Evolutionary conservation across 495 filamentous ascomycete species (phyloP).

Genomic region (Penicillium nucicola): DNA sequence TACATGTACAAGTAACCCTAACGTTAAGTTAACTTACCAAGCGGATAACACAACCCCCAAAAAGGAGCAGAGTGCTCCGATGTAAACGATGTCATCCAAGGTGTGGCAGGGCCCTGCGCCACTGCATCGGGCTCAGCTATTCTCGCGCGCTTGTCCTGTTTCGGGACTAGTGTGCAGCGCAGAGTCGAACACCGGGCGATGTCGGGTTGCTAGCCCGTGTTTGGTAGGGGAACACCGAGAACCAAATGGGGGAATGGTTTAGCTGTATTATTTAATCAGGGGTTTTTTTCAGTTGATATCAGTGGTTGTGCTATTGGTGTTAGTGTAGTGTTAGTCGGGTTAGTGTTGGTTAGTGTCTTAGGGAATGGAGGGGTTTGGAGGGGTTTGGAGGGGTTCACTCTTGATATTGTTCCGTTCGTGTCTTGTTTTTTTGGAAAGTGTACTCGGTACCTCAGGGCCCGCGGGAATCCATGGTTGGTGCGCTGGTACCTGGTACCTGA

Average conservation of each 20-base stretch:
- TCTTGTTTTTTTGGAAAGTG: no score
- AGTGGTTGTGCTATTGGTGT: background rate
- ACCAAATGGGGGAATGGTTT: conserved; percentile 11
- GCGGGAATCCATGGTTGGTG: background rate
- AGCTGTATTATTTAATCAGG: no score
- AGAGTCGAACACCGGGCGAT: conserved; percentile 5
- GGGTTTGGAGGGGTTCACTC: no score
- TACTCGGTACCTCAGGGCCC: background rate
- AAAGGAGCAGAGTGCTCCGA: conserved; percentile 26
- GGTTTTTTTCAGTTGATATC: background rate
- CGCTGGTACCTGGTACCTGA: background rate
- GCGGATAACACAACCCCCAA: background rate
- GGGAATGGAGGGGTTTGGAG: background rate
- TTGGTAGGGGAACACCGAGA: conserved; percentile 8
- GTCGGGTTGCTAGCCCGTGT: background rate
- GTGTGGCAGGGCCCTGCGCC: conserved; percentile 21
- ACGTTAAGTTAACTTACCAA: background rate
- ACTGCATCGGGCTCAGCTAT: conserved; percentile 16
- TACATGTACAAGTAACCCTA: no score
- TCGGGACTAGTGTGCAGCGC: background rate
- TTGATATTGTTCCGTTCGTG: no score
- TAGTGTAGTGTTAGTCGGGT: no score
- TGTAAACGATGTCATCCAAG: conserved; percentile 20
- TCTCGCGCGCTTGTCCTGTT: background rate
- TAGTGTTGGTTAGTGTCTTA: background rate